Percentiles rank a stretch among this genome's conserved stretches.
Evolutionary conservation across 257 asterid genomes (phyloP).

Genomic region (Schizonepeta tenuifolia): DNA sequence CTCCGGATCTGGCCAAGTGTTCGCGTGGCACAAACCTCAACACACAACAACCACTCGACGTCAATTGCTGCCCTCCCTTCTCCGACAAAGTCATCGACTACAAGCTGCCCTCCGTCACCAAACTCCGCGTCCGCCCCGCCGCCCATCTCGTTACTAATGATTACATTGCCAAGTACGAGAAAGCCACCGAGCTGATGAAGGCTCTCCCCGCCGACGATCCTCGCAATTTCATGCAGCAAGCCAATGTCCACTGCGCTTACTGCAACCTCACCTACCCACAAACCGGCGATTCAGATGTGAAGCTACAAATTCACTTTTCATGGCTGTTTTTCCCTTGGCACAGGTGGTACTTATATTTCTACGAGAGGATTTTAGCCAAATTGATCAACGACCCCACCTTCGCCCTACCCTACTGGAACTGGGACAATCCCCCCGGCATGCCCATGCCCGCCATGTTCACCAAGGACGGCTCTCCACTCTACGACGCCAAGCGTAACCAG

Average conservation of each 20-base stretch:
- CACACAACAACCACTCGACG: slow-evolving; percentile 28
- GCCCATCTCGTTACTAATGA: slow-evolving; percentile 40
- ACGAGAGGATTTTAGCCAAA: slow-evolving; percentile 47
- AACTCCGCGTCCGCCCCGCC: slow-evolving; percentile 45
- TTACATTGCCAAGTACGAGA: slow-evolving; percentile 44
- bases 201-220: slow-evolving; percentile 51
- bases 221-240: slow-evolving; percentile 49
- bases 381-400: slow-evolving; percentile 51
- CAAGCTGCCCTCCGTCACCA: slow-evolving; percentile 32
- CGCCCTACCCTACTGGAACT: slow-evolving; percentile 55
- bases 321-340: slow-evolving; percentile 60
- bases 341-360: slow-evolving; percentile 52
- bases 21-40: slow-evolving; percentile 28
- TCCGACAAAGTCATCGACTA: slow-evolving; percentile 22
- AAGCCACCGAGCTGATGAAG: slow-evolving; percentile 43
- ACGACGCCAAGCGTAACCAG: slow-evolving; percentile 31
- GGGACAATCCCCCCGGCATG: slow-evolving; percentile 51
- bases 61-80: slow-evolving; percentile 45
- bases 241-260: slow-evolving; percentile 60
- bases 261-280: slow-evolving; percentile 52
- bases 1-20: slow-evolving; percentile 20
- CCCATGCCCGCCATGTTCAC: slow-evolving; percentile 31
- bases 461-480: slow-evolving; percentile 18
- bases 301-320: slow-evolving; percentile 46
- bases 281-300: slow-evolving; percentile 11